These are phyloP conservation scores for Epichloe hybrida DNA, from an alignment of 2,329 filamentous ascomycete genomes.

Conservation along the genomic window DNA sequence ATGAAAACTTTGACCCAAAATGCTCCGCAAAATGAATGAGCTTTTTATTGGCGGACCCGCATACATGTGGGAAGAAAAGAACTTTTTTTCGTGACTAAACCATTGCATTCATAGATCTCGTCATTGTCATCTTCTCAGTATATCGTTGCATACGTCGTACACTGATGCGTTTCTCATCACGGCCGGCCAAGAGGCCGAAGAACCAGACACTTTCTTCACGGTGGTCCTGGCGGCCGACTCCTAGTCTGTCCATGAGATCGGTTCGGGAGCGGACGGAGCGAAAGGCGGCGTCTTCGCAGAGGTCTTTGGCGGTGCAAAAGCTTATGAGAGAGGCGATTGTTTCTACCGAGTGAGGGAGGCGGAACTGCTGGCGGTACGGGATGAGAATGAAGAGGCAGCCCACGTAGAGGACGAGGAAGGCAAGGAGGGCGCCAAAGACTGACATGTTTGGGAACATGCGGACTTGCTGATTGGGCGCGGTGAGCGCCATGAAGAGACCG, in stretches of 20 bases:
- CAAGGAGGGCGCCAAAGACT: constrained; percentile 59
- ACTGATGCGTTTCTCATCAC: constrained; percentile 28
- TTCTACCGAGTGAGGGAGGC: constrained; percentile 59
- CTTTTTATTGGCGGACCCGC: not conserved
- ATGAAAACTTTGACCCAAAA: too few species aligned
- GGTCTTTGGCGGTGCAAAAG: constrained; percentile 60
- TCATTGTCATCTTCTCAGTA: constrained; percentile 26
- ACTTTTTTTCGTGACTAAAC: not conserved
- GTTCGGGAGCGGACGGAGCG: constrained; percentile 50
- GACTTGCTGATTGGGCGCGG: constrained; percentile 34
- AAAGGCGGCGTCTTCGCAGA: constrained; percentile 62
- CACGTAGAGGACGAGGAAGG: constrained; percentile 57
- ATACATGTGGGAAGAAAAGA: not conserved
- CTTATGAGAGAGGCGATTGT: constrained; percentile 65
- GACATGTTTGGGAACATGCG: constrained; percentile 61
- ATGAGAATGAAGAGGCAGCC: constrained; percentile 48
- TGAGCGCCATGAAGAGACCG: constrained; percentile 62
- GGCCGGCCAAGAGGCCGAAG: constrained; percentile 29
- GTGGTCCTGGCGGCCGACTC: constrained; percentile 32
- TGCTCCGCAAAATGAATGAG: too few species aligned
- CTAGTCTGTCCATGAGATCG: constrained; percentile 56
- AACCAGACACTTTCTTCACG: constrained; percentile 39
- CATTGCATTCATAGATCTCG: constrained; percentile 15
- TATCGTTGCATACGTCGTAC: constrained; percentile 31
- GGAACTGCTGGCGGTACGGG: constrained; percentile 44